Base-by-base conservation (phyloP, 805 yeast genomes). In the Nakazawaea anatomiae region DNA sequence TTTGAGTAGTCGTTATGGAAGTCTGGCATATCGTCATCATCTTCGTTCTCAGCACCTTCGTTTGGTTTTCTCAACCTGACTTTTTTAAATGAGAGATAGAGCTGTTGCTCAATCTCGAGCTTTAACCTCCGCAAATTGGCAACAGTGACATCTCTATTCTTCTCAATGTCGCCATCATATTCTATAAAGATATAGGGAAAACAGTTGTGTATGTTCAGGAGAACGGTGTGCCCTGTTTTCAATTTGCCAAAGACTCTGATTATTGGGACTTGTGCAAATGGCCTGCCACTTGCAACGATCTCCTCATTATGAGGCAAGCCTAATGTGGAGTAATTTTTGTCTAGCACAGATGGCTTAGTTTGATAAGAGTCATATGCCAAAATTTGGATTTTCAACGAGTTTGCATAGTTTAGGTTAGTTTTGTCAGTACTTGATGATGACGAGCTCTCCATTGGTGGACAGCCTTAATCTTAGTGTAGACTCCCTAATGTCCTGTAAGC, bases 171-270 rank as follows among this genome's bases (percentile, higher is more conserved):
- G 1, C 82, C 85, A 42, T 70, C 71, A 59, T 84, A 84, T 36
- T 79, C 80, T 2, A 91, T 71, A 60, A 76, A 90, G 1, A 92
- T 57, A 60, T 92, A 94, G 0, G 98, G 99, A 56, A 75, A 88
- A 18, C 79, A 79, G 39, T 92, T 91, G 68, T 91, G 98, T 8
- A 94, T 69, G 63, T 94, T 97, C 1, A 86, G 77, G 11, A 78
- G 57, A 9, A 75, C 73, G 31, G 79, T 77, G 56, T 79, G 81
- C 0, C 89, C 87, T 0, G 82, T 72, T 1, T 79, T 73, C 0
- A 85, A 55, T 10, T 80, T 74, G 0, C 97, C 98, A 67, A 81
- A 94, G 0, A 94, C 66, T 46, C 98, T 69, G 1, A 90, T 69
- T 0, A 89, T 71, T 0, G 98, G 98, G 0, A 87, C 91, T 42